A percentile compares a stretch with the other conserved stretches of the same genome.
Evolutionary conservation across 371 early-diverging fungal genomes (phyloP).

Genomic region (Encephalitozoon intestinalis): DNA sequence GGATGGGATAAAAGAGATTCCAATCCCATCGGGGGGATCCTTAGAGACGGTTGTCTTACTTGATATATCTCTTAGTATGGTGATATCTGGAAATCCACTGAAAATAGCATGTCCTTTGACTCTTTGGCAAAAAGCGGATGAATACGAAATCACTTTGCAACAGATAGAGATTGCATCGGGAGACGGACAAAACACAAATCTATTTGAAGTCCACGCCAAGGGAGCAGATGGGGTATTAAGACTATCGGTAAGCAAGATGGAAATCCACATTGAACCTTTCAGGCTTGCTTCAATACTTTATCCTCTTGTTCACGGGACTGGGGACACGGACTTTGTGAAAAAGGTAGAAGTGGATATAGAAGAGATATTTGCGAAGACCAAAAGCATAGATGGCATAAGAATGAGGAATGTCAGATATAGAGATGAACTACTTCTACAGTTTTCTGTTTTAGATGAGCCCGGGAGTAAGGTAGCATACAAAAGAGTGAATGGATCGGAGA

Average conservation of each 20-base stretch:
- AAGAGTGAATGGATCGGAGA: background rate
- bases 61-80: background rate
- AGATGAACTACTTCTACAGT: background rate
- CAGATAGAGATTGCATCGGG: background rate
- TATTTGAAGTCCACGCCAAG: background rate
- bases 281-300: background rate
- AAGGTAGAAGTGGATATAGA: background rate
- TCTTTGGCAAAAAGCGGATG: background rate
- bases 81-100: background rate
- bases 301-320: background rate
- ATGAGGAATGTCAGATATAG: background rate
- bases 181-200: background rate
- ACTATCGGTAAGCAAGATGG: background rate
- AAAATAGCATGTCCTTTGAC: background rate
- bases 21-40: background rate
- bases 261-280: background rate
- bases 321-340: background rate
- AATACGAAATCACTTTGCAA: background rate
- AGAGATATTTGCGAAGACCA: background rate
- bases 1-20: background rate
- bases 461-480: background rate
- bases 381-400: background rate
- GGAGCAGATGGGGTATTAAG: background rate
- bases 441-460: background rate
- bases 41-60: background rate